Evolutionary conservation across 2,329 filamentous ascomycete genomes (phyloP).

Genomic region (Fusarium oligoseptatum): DNA sequence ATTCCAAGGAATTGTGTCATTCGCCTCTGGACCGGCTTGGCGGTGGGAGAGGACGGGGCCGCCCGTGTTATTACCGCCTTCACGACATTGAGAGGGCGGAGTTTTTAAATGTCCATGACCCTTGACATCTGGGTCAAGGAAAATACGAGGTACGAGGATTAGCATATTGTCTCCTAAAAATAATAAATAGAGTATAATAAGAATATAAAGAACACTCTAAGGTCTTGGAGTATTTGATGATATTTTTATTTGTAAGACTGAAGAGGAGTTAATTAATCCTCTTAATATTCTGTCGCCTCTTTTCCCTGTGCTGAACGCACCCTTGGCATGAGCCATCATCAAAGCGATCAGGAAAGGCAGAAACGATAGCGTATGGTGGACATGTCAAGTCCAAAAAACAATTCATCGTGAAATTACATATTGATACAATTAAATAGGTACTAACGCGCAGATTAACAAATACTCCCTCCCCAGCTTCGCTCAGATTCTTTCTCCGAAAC

Average conservation of each 20-base stretch:
- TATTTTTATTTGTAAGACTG: no score
- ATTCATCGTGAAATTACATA: conserved; percentile 30
- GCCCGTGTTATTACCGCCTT: conserved; percentile 43
- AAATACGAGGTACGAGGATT: neutral
- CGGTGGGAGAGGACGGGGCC: conserved; percentile 8
- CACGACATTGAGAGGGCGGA: conserved; percentile 26
- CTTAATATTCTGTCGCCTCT: neutral
- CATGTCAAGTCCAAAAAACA: neutral
- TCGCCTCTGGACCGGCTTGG: conserved; percentile 20
- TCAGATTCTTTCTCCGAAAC: conserved; percentile 25
- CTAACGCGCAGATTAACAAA: conserved; percentile 21
- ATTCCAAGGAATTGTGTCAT: conserved; percentile 17
- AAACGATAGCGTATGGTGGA: neutral
- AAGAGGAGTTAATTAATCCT: neutral
- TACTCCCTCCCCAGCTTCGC: conserved; percentile 21
- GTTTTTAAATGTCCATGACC: conserved; percentile 34
- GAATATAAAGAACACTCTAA: neutral
- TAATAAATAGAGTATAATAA: neutral
- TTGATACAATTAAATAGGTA: conserved; percentile 26
- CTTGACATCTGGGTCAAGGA: neutral
- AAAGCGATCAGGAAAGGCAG: neutral
- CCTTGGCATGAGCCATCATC: neutral
- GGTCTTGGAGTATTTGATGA: no score
- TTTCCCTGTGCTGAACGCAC: neutral
- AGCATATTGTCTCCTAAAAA: neutral